These are phyloP conservation scores for Fusarium piperis DNA, from an alignment of 2,329 filamentous ascomycete species.

Conservation along the genomic window DNA sequence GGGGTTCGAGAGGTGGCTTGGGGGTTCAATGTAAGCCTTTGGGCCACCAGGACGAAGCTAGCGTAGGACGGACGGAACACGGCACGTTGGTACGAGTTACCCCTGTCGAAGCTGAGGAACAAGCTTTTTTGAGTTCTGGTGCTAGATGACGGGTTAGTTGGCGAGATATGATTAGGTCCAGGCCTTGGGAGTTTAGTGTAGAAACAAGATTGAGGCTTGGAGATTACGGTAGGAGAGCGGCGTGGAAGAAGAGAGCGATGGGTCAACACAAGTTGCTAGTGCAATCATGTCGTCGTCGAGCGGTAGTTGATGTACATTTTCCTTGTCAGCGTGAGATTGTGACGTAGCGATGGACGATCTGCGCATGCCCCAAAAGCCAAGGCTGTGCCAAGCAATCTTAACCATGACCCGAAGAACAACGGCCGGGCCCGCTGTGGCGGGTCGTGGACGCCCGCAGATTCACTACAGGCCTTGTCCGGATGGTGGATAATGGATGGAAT, in stretches of 20 bases:
- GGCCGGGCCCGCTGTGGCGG: constrained; percentile 33
- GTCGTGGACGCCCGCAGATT: background rate
- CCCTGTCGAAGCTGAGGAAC: constrained; percentile 27
- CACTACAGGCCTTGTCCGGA: background rate
- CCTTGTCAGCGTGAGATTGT: constrained; percentile 2
- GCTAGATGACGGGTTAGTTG: background rate
- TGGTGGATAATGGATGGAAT: background rate
- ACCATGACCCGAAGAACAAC: constrained; percentile 17
- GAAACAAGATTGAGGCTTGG: background rate
- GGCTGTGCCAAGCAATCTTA: constrained; percentile 28
- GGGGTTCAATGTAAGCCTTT: constrained; percentile 29
- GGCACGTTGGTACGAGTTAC: constrained; percentile 22
- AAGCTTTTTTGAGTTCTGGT: constrained; percentile 17
- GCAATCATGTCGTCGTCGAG: constrained; percentile 14
- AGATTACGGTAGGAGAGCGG: background rate
- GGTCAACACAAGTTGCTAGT: background rate
- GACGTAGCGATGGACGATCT: constrained; percentile 24
- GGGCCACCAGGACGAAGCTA: constrained; percentile 7
- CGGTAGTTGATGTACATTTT: background rate
- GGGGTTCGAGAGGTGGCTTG: constrained; percentile 44
- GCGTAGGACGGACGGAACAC: constrained; percentile 21
- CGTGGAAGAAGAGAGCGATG: background rate
- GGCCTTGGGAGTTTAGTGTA: background rate
- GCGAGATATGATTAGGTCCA: constrained; percentile 11
- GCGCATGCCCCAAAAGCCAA: background rate